Evolutionary conservation across 2,329 filamentous ascomycete species (phyloP).

Genomic region (Ceratocystis colombiana): DNA sequence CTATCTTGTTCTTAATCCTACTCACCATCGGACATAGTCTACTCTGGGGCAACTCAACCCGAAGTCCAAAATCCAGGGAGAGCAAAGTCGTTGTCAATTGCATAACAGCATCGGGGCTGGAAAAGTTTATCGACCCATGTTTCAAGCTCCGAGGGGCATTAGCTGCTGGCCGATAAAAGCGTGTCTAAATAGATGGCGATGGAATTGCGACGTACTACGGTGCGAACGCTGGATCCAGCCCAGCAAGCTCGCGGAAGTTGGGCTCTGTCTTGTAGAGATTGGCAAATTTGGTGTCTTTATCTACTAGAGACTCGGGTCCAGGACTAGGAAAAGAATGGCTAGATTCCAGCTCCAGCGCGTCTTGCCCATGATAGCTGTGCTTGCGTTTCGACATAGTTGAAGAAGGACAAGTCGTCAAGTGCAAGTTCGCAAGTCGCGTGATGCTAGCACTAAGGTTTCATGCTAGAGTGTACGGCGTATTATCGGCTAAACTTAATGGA

Average conservation of each 20-base stretch:
- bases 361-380: neutral
- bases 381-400: constrained; percentile 16
- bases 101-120: constrained; percentile 63
- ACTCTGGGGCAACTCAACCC: constrained; percentile 61
- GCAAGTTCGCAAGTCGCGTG: neutral
- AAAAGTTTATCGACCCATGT: constrained; percentile 61
- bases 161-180: neutral
- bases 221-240: constrained; percentile 37
- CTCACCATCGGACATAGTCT: constrained; percentile 75
- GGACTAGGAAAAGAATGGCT: neutral
- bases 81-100: constrained; percentile 74
- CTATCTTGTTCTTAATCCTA: neutral
- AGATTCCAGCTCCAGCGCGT: neutral
- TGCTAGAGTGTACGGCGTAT: neutral
- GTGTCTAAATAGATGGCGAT: neutral
- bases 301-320: neutral
- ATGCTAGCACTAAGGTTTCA: neutral
- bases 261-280: constrained; percentile 36
- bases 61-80: constrained; percentile 61
- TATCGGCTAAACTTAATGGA: neutral
- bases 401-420: neutral
- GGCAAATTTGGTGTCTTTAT: constrained; percentile 25
- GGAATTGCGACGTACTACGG: constrained; percentile 32
- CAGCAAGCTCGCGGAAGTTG: constrained; percentile 38
- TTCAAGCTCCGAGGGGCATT: constrained; percentile 31